These are phyloP conservation scores for Anisodus tanguticus DNA, from an alignment of 257 asterid genomes.

Conservation along the genomic window DNA sequence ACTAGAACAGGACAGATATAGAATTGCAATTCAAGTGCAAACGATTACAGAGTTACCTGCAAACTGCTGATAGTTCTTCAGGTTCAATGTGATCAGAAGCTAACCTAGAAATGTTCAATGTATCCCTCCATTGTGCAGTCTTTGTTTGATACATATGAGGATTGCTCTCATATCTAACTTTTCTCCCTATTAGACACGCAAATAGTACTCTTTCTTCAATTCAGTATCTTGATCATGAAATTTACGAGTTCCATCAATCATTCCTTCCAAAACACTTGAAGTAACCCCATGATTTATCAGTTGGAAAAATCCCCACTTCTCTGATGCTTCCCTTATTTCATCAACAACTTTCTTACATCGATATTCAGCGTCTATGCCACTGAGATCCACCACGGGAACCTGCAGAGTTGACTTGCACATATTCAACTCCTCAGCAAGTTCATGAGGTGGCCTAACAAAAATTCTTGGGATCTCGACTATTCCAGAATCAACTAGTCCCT, in stretches of 20 bases:
- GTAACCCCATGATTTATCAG: slow-evolving; percentile 66
- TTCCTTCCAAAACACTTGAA: slow-evolving; percentile 44
- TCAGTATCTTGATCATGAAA: slow-evolving; percentile 68
- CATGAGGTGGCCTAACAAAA: slow-evolving; percentile 44
- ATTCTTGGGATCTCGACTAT: slow-evolving; percentile 35
- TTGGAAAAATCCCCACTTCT: slow-evolving; percentile 66
- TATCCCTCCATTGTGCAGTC: slow-evolving; percentile 76
- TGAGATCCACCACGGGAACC: slow-evolving; percentile 58
- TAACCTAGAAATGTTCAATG: slow-evolving; percentile 47
- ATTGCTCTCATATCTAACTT: slow-evolving; percentile 63
- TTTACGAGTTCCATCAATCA: slow-evolving; percentile 51
- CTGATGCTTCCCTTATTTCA: slow-evolving; percentile 53
- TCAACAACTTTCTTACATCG: slow-evolving; percentile 34
- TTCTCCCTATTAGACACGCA: slow-evolving; percentile 39
- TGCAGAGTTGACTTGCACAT: slow-evolving; percentile 23
- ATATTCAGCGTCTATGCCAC: slow-evolving; percentile 31
- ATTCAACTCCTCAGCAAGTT: slow-evolving; percentile 47
- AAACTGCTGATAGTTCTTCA: slow-evolving; percentile 55
- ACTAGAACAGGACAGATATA: background rate
- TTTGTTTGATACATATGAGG: slow-evolving; percentile 53
- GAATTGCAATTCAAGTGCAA: background rate
- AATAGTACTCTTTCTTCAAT: slow-evolving; percentile 46
- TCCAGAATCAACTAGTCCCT: slow-evolving; percentile 46
- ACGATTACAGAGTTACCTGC: slow-evolving; percentile 42
- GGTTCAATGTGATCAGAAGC: slow-evolving; percentile 39